Evolutionary conservation across 2,329 filamentous ascomycete genomes (phyloP).

Genomic region (Zarea fungicola): DNA sequence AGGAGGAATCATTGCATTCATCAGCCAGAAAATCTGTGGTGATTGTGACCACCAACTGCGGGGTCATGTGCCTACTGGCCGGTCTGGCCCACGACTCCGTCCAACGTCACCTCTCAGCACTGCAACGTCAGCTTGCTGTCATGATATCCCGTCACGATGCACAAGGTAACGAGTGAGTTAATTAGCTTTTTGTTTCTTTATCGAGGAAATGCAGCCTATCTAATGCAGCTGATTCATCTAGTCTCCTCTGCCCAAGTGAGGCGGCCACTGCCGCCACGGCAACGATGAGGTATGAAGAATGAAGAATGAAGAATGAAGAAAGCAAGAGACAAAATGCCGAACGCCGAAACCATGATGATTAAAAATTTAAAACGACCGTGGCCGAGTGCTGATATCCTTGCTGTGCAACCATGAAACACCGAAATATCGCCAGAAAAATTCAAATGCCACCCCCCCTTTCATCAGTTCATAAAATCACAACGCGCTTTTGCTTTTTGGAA

Average conservation of each 20-base stretch:
- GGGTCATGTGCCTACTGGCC: conserved; percentile 7
- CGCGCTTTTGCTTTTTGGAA: background rate
- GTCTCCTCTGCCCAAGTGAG: conserved; percentile 1
- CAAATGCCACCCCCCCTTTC: background rate
- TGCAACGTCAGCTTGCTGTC: background rate
- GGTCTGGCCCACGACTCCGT: background rate
- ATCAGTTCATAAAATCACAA: conserved; percentile 8
- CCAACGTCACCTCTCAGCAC: background rate
- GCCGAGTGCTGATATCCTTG: conserved; percentile 1
- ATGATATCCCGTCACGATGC: conserved; percentile 3
- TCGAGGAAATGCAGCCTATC: conserved; percentile 6
- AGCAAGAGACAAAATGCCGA: background rate
- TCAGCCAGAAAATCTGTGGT: no score
- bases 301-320: no score
- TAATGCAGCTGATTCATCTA: background rate
- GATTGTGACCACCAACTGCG: background rate
- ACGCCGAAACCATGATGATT: conserved; percentile 10
- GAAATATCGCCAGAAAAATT: background rate
- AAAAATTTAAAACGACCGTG: background rate
- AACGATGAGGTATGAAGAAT: no score
- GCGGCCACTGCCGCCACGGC: background rate
- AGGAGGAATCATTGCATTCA: no score
- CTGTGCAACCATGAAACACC: conserved; percentile 9
- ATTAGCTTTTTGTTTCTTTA: conserved; percentile 1
- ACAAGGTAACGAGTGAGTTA: conserved; percentile 1